Evolutionary conservation across 2,329 filamentous ascomycete genomes (phyloP).

Genomic region (Herpotrichia juniperi): DNA sequence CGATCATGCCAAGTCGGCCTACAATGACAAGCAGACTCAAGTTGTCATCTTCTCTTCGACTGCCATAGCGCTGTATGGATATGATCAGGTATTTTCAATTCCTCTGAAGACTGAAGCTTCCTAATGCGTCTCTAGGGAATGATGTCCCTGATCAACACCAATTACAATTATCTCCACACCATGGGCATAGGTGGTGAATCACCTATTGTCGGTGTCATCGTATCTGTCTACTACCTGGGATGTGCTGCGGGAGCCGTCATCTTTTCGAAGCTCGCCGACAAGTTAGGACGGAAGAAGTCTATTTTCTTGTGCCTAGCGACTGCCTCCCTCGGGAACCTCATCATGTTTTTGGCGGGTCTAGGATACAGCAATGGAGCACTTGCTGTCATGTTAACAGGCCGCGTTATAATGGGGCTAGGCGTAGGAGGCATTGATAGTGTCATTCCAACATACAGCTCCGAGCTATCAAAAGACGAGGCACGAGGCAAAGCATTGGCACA

Average conservation of each 20-base stretch:
- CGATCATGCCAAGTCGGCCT: conserved; percentile 26
- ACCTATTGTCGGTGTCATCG: conserved; percentile 63
- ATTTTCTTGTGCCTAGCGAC: conserved; percentile 63
- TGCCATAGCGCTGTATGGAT: conserved; percentile 61
- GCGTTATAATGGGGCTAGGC: conserved; percentile 62
- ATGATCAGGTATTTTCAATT: conserved; percentile 33
- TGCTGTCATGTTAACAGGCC: conserved; percentile 57
- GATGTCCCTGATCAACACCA: conserved; percentile 62
- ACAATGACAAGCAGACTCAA: conserved; percentile 50
- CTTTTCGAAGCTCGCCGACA: conserved; percentile 62
- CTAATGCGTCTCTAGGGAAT: conserved; percentile 45
- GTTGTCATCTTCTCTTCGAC: conserved; percentile 61
- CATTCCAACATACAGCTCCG: conserved; percentile 65
- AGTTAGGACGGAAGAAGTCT: conserved; percentile 59
- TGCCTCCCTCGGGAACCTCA: conserved; percentile 61
- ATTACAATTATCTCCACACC: conserved; percentile 60
- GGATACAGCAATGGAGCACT: conserved; percentile 50
- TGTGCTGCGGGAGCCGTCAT: conserved; percentile 63
- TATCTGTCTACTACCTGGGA: conserved; percentile 68
- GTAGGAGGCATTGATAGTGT: conserved; percentile 67
- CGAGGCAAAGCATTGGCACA: conserved; percentile 65
- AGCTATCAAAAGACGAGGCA: conserved; percentile 62
- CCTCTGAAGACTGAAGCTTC: not conserved
- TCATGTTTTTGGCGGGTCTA: conserved; percentile 66
- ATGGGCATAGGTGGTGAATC: conserved; percentile 61